Evolutionary conservation across 352 stramenopile genomes (phyloP).

Genomic region (Phytopythium montanum): DNA sequence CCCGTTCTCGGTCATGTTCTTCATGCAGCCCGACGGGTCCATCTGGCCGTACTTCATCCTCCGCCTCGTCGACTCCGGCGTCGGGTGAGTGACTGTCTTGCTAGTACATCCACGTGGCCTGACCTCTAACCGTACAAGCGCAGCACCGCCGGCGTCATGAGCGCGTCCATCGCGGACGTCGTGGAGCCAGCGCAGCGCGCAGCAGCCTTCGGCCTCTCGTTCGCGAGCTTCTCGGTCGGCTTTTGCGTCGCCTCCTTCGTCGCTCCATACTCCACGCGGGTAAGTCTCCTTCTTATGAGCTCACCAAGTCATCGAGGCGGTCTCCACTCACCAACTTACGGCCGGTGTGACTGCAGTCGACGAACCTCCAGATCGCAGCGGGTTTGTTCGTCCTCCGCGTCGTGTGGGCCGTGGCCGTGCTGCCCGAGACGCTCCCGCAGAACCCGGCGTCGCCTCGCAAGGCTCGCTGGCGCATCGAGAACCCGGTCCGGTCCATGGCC

Average conservation of each 20-base stretch:
- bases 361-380: constrained; percentile 43
- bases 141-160: constrained; percentile 54
- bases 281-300: constrained; percentile 13
- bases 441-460: constrained; percentile 8
- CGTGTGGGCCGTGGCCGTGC: constrained; percentile 48
- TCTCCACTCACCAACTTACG: background rate
- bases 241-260: constrained; percentile 53
- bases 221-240: constrained; percentile 45
- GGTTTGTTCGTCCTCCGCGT: constrained; percentile 47
- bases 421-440: constrained; percentile 53
- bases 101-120: background rate
- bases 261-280: constrained; percentile 48
- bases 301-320: background rate
- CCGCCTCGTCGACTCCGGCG: constrained; percentile 46
- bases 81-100: constrained; percentile 29
- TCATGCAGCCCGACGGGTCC: constrained; percentile 43
- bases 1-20: constrained; percentile 71
- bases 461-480: constrained; percentile 30
- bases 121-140: background rate
- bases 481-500: constrained; percentile 55
- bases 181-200: constrained; percentile 49
- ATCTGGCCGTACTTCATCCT: constrained; percentile 65
- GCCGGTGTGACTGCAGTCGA: constrained; percentile 18
- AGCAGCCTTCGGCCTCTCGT: constrained; percentile 53
- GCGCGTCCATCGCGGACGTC: constrained; percentile 57